Evolutionary conservation across 371 early-diverging fungal species (phyloP).

Genomic region (Lichtheimia ornata): DNA sequence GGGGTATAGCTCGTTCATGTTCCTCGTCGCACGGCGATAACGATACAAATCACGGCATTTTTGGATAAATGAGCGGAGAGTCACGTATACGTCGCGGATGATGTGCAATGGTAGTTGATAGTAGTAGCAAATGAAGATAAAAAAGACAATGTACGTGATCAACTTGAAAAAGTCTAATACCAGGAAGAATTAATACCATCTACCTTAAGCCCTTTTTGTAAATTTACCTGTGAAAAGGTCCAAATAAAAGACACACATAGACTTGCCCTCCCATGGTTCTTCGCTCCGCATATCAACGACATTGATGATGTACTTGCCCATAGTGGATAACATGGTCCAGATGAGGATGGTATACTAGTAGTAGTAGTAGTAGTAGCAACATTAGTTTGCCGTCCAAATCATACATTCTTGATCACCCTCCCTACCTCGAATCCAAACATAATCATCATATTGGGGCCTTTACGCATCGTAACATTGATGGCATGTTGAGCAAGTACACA

Average conservation of each 20-base stretch:
- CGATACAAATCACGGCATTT: conserved; percentile 86
- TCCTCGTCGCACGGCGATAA: conserved; percentile 90
- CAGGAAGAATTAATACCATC: not conserved
- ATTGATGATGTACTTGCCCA: conserved; percentile 84
- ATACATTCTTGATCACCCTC: not conserved
- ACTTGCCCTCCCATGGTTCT: conserved; percentile 94
- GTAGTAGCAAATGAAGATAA: conserved; percentile 76
- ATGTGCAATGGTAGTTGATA: conserved; percentile 93
- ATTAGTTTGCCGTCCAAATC: not conserved
- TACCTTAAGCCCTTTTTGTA: not conserved
- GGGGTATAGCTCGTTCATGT: conserved; percentile 95
- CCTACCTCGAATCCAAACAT: conserved; percentile 94
- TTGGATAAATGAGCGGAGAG: conserved; percentile 85
- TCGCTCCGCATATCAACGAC: conserved; percentile 79
- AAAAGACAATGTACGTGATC: conserved; percentile 84
- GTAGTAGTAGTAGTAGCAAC: not conserved
- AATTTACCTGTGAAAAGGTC: conserved; percentile 75
- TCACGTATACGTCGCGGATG: conserved; percentile 93
- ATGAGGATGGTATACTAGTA: conserved; percentile 84
- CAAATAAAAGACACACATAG: conserved; percentile 86
- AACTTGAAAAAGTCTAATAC: conserved; percentile 84
- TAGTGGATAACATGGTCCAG: conserved; percentile 68
- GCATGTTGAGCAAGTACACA: conserved; percentile 69
- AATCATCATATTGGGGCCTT: conserved; percentile 88
- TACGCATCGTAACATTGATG: conserved; percentile 55